Evolutionary conservation across 2,329 filamentous ascomycete genomes (phyloP).

Genomic region (Alternaria sp.): DNA sequence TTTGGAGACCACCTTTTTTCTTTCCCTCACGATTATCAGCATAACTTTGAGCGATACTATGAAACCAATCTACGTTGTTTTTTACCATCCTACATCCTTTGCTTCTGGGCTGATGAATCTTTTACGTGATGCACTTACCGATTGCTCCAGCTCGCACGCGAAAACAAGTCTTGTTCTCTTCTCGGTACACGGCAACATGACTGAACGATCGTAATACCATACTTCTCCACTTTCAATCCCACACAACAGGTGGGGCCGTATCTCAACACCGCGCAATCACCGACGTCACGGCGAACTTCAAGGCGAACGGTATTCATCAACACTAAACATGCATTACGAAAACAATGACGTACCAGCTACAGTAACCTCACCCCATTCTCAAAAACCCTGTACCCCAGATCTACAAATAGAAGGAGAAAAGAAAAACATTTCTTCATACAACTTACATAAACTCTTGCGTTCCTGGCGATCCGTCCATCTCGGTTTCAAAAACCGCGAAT

Average conservation of each 20-base stretch:
- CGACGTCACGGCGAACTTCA: conserved; percentile 3
- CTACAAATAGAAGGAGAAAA: neutral
- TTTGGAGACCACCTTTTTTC: neutral
- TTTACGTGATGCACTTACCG: neutral
- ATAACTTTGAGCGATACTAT: neutral
- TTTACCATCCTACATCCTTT: neutral
- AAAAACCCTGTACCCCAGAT: neutral
- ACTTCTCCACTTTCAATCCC: neutral
- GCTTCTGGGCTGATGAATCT: neutral
- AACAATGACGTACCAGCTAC: neutral
- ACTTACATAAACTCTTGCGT: neutral
- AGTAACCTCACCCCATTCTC: neutral
- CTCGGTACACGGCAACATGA: neutral
- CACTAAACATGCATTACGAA: neutral
- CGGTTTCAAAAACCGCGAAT: neutral
- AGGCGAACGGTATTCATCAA: neutral
- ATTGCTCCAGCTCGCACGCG: neutral
- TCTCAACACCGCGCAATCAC: conserved; percentile 1
- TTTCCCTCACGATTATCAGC: neutral
- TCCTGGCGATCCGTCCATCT: neutral
- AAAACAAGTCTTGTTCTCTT: neutral
- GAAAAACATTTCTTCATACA: neutral
- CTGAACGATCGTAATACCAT: neutral
- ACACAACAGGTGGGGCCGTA: neutral
- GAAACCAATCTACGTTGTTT: neutral